Conservation (phyloP, 148 eudicot genomes). For the Diospyros lotus region DNA sequence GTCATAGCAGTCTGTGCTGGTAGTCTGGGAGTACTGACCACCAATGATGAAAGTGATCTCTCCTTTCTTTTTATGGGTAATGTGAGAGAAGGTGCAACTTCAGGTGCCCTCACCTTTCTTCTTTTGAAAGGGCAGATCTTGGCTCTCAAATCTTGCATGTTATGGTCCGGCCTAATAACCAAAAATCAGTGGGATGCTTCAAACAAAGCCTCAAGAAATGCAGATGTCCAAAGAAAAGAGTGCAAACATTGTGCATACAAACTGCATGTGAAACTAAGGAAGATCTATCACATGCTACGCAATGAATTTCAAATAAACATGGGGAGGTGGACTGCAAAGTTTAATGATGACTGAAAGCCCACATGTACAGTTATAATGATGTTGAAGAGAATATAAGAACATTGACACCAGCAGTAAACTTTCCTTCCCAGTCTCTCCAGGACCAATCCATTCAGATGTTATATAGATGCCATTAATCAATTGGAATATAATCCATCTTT, state of each 20-base stretch:
- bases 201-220: not conserved
- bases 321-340: not conserved
- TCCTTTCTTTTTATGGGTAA: constrained; percentile 85
- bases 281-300: not conserved
- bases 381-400: not conserved
- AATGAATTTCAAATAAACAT: not conserved
- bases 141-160: constrained; percentile 80
- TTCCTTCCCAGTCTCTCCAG: not conserved
- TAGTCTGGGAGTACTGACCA: constrained; percentile 18
- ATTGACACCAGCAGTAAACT: not conserved
- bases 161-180: constrained; percentile 82
- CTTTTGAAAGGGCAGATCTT: constrained; percentile 78
- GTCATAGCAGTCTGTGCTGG: not conserved
- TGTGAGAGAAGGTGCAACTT: constrained; percentile 42
- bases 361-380: not conserved
- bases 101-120: constrained; percentile 64
- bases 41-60: constrained; percentile 88
- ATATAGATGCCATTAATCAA: not conserved
- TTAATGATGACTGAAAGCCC: constrained; percentile 3
- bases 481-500: not conserved
- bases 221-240: not conserved
- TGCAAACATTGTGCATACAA: not conserved
- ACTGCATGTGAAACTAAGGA: not conserved
- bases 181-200: constrained; percentile 1
- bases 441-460: not conserved